Evolutionary conservation across 768 basidiomycete species (phyloP).

Genomic region (Psilocybe tampanensis): DNA sequence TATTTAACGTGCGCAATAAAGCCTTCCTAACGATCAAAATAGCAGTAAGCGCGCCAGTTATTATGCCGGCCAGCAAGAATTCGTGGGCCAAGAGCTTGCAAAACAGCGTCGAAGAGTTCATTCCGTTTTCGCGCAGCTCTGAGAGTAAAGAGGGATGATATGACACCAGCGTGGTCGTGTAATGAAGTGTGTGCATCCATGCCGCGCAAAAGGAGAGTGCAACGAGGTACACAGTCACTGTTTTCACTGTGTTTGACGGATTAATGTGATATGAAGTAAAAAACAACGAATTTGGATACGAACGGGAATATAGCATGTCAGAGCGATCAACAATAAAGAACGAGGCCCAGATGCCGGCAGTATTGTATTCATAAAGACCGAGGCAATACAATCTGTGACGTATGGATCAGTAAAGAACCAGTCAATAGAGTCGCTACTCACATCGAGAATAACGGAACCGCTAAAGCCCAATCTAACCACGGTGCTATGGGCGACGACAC

Average conservation of each 20-base stretch:
- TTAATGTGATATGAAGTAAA: no score
- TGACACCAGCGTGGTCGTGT: neutral
- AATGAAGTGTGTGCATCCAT: neutral
- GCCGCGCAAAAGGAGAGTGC: neutral
- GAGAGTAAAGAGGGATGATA: neutral
- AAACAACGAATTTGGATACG: neutral
- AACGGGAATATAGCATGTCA: neutral
- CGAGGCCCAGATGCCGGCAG: neutral
- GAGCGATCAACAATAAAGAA: neutral
- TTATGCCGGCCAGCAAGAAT: neutral
- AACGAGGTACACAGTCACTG: neutral
- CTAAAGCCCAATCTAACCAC: neutral
- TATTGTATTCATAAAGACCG: neutral
- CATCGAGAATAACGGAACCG: neutral
- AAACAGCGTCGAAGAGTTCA: neutral
- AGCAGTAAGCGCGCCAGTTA: neutral
- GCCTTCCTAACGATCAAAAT: neutral
- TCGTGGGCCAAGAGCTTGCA: neutral
- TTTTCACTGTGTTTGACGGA: neutral
- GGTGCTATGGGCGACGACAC: neutral
- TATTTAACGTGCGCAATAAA: neutral
- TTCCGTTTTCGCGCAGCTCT: neutral
- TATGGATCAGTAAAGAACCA: neutral
- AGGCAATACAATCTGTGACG: neutral
- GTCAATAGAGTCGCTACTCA: neutral